Evolutionary conservation across 371 early-diverging fungal species (phyloP), one percentile per base, ranked within the genome.

Genomic region (Circinella minor): DNA sequence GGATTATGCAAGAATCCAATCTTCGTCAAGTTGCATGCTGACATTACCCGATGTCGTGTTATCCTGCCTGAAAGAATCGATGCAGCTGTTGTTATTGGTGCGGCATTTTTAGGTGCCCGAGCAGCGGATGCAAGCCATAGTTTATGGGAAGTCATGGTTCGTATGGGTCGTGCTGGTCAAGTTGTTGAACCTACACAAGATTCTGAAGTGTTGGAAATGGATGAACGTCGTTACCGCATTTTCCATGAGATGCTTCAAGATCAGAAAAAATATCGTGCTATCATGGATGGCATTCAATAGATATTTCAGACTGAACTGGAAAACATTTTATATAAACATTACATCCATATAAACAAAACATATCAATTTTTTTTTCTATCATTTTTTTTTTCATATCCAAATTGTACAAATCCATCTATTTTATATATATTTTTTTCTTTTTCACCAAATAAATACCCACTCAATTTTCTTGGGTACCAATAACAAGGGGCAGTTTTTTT

Each of bases 61-160:
- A 81, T 88, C 27, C 63, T 92, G 34, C 84, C 91, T 14, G 80
- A 81, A 47, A 83, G 85, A 8, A 83, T 86, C 59, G 88, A 88
- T 39, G 89, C 88, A 20, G 89, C 90, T 0, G 91, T 92, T 4
- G 87, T 92, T 2, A 80, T 92, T 57, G 93, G 93, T 6, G 87
- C 92, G 11, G 92, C 92, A 0, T 83, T 92, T 38, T 76, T 88
- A 51, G 93, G 91, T 7, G 90, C 88, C 17, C 83, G 82, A 27
- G 91, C 92, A 4, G 82, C 82, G 10, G 83, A 82, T 0, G 65
- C 73, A 3, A 55, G 63, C 14, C 65, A 66, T 1, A 70, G 70
- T 15, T 73, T 89, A 14, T 87, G 86, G 88, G 77, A 88, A 1
- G 78, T 83, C 15, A 91, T 91, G 91, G 78, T 78, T n/a, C 65